Evolutionary conservation across 148 eudicot genomes (phyloP).

Genomic region (Pharnaceum exiguum): DNA sequence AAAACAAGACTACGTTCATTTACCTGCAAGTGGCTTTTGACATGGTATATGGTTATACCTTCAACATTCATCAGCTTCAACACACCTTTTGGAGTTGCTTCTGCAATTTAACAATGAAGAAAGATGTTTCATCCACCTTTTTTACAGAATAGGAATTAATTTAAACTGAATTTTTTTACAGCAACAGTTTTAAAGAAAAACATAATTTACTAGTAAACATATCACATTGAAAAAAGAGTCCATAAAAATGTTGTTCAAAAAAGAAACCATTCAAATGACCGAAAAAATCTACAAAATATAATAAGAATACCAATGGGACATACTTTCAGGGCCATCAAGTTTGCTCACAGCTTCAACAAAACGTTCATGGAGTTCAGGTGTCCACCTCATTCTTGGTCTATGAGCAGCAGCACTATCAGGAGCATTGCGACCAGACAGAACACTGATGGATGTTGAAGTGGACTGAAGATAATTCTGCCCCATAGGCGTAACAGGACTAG

Average conservation of each 20-base stretch:
- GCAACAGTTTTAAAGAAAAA: too few relatives aligned
- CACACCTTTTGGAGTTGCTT: conserved; percentile 52
- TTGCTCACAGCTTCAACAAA: conserved; percentile 42
- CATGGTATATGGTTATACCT: conserved; percentile 51
- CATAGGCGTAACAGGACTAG: conserved; percentile 4
- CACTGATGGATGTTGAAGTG: conserved; percentile 10
- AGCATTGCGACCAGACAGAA: conserved; percentile 11
- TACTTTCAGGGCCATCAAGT: conserved; percentile 50
- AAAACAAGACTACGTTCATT: neutral
- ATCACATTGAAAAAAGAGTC: neutral
- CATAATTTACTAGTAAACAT: too few relatives aligned
- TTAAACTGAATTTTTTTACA: too few relatives aligned
- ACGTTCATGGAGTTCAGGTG: conserved; percentile 48
- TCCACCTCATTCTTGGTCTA: conserved; percentile 54
- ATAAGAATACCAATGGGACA: neutral
- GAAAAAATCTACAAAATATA: neutral
- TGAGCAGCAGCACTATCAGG: conserved; percentile 8
- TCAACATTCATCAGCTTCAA: conserved; percentile 45
- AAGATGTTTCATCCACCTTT: too few relatives aligned
- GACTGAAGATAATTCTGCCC: conserved; percentile 9
- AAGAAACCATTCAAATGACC: neutral
- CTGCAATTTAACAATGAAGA: conserved; percentile 30
- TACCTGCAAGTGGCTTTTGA: conserved; percentile 53
- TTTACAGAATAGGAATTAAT: too few relatives aligned
- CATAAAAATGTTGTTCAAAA: neutral